These are phyloP conservation scores for Pistacia atlantica DNA, from an alignment of 345 rosid genomes.

Conservation along the genomic window DNA sequence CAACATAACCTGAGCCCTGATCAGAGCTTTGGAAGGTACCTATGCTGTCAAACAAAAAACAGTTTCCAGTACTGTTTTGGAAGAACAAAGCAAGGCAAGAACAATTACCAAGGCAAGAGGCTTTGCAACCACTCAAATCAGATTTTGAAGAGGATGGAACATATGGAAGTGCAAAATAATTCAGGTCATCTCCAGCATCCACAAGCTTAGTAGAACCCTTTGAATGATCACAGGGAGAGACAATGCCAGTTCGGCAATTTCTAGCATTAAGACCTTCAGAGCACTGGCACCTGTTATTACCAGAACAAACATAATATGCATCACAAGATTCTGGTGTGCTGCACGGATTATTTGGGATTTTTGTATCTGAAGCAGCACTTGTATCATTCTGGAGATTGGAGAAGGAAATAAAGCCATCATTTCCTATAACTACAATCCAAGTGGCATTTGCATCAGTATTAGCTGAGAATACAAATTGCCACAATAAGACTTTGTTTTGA, in stretches of 20 bases:
- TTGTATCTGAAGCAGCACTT: constrained; percentile 36
- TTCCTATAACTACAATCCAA: constrained; percentile 77
- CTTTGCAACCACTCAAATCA: constrained; percentile 63
- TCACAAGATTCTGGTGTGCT: constrained; percentile 71
- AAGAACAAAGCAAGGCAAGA: constrained; percentile 78
- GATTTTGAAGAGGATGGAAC: constrained; percentile 55
- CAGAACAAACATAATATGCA: constrained; percentile 59
- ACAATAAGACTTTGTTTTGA: constrained; percentile 42
- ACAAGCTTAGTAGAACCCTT: constrained; percentile 48
- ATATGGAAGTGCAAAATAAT: constrained; percentile 67
- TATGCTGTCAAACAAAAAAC: constrained; percentile 70
- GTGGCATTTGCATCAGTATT: constrained; percentile 46
- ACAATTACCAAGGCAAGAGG: constrained; percentile 66
- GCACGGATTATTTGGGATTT: constrained; percentile 69
- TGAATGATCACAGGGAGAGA: constrained; percentile 53
- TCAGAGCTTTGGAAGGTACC: constrained; percentile 63
- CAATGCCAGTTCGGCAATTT: constrained; percentile 56
- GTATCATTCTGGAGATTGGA: constrained; percentile 40
- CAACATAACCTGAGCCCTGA: constrained; percentile 38
- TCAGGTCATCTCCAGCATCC: constrained; percentile 49
- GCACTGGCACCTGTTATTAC: constrained; percentile 58
- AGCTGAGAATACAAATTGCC: constrained; percentile 53
- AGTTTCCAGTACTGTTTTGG: constrained; percentile 62
- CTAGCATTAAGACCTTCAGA: constrained; percentile 43
- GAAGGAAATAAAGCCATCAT: constrained; percentile 67